Evolutionary conservation across 352 stramenopile genomes (phyloP), one percentile per base, ranked within the genome.

Genomic region (Phytophthora vignae): DNA sequence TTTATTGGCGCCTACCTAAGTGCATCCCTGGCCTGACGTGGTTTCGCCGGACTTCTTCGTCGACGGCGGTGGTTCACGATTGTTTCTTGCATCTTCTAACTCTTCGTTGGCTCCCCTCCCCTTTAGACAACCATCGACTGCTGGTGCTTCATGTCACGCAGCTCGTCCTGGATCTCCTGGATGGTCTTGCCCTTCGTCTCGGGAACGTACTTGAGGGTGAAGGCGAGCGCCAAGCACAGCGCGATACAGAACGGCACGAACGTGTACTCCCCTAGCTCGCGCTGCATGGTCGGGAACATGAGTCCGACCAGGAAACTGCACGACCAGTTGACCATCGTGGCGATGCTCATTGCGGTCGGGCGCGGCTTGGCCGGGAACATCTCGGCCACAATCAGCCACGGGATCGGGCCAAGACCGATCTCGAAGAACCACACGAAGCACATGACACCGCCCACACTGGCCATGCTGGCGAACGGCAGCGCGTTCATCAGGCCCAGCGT

Each of bases 311-410:
- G 81, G 81, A 99, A 98, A 67, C 97, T 98, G 78, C 91, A 98
- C 19, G 79, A 85, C 97, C 97, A 99, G 80, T 99, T 99, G 25
- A 98, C 71, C 86, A 98, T 96, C 56, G 82, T 98, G 25, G 88
- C 96, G 60, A 96, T 85, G 44, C 84, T 94, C 92, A 98, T 98
- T 60, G 89, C 88, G 3, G 87, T 91, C 42, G 91, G 88, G 50
- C 98, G 93, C 55, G 97, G 97, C 76, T 98, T 98, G 14, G 91
- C 84, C 55, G 96, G 90, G 81, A 98, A 98, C 93, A 99, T 98
- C 77, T 99, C 96, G n/a, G 94, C 94, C 8, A 98, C 94, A 70
- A 99, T 98, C 25, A 99, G 77, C 96, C 95, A 99, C 48, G 96
- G 96, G 64, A 99, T 99, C 10, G 97, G 96, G 9, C 96, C 96